phyloP scores from a whole-genome alignment of 2,329 filamentous ascomycete genomes.

The Sphaerulina populicola region DNA sequence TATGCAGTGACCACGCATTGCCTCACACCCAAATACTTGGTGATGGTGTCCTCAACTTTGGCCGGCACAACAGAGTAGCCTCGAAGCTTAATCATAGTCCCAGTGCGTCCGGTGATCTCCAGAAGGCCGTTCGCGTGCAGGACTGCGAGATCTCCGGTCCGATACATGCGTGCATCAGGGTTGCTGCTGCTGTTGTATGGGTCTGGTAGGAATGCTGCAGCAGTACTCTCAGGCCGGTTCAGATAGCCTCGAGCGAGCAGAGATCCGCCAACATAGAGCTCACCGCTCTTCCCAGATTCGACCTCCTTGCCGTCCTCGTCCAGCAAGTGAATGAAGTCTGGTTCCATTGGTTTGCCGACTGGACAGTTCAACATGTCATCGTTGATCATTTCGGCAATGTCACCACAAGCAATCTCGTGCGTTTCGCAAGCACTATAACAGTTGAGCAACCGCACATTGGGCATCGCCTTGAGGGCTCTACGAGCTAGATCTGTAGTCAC shows the following conservation, averaged over 20 bases:
- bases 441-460: conserved; percentile 62
- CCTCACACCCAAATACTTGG: conserved; percentile 60
- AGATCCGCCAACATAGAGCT: conserved; percentile 67
- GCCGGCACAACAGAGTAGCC: conserved; percentile 71
- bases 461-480: conserved; percentile 58
- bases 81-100: conserved; percentile 72
- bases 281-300: conserved; percentile 54
- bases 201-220: conserved; percentile 60
- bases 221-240: conserved; percentile 69
- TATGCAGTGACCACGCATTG: conserved; percentile 65
- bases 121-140: conserved; percentile 59
- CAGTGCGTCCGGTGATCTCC: conserved; percentile 68
- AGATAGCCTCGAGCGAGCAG: conserved; percentile 69
- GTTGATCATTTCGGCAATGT: conserved; percentile 57
- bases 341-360: conserved; percentile 62
- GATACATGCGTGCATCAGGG: conserved; percentile 61
- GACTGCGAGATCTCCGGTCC: conserved; percentile 63
- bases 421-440: conserved; percentile 79
- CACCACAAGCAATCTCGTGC: conserved; percentile 69
- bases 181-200: conserved; percentile 48
- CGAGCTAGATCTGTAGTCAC: conserved; percentile 69
- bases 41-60: conserved; percentile 66
- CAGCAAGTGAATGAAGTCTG: conserved; percentile 62
- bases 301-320: conserved; percentile 60
- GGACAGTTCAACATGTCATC: conserved; percentile 61